phyloP scores from a whole-genome alignment of 2,329 filamentous ascomycete species.

The Colletotrichum aenigma region DNA sequence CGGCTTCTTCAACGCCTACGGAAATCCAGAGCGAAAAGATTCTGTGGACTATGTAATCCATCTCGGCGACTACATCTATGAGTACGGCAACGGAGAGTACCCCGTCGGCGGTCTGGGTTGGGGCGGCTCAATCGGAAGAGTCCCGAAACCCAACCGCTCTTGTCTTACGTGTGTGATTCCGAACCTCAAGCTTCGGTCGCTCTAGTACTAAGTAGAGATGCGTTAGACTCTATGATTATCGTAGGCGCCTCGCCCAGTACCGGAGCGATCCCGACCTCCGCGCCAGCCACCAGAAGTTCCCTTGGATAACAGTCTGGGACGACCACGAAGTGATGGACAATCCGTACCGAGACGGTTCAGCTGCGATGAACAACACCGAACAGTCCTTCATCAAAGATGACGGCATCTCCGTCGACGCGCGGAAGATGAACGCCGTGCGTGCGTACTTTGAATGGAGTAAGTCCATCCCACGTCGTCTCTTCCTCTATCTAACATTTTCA shows the following conservation, averaged over 20 bases:
- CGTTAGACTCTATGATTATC: slow-evolving; percentile 43
- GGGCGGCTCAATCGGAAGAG: slow-evolving; percentile 54
- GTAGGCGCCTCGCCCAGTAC: slow-evolving; percentile 44
- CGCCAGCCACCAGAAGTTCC: slow-evolving; percentile 43
- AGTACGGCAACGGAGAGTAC: slow-evolving; percentile 48
- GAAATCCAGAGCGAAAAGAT: slow-evolving; percentile 63
- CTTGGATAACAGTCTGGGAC: slow-evolving; percentile 53
- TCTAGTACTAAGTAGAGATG: fast-evolving
- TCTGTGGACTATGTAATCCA: slow-evolving; percentile 66
- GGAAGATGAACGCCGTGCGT: slow-evolving; percentile 75
- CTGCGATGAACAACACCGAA: slow-evolving; percentile 68
- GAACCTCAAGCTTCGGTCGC: slow-evolving; percentile 23
- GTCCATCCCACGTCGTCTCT: fast-evolving
- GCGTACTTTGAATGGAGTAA: slow-evolving; percentile 70
- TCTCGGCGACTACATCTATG: slow-evolving; percentile 70
- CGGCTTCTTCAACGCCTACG: slow-evolving; percentile 66
- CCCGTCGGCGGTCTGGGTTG: slow-evolving; percentile 40
- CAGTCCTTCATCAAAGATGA: slow-evolving; percentile 65
- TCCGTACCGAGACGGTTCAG: slow-evolving; percentile 65
- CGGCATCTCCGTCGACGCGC: slow-evolving; percentile 68
- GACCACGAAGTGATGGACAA: slow-evolving; percentile 64
- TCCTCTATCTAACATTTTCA: too few relatives aligned
- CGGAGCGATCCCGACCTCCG: slow-evolving; percentile 46
- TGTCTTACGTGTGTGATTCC: slow-evolving; percentile 43
- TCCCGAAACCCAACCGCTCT: slow-evolving; percentile 55